Evolutionary conservation across 1,284 basidiomycete species (phyloP), one percentile per base, ranked within the genome.

Genomic region (Coniophora puteana): DNA sequence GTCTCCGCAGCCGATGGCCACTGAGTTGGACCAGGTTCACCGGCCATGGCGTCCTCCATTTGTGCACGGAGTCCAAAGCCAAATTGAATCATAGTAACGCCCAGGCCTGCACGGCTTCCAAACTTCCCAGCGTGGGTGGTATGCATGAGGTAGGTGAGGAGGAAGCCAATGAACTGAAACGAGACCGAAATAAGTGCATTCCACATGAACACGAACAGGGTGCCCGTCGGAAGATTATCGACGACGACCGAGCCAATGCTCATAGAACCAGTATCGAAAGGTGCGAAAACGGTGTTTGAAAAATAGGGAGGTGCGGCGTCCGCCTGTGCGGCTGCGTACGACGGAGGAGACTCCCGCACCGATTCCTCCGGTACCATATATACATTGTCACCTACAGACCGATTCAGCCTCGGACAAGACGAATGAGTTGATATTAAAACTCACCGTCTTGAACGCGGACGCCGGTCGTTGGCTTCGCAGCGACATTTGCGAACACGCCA

Each of bases 101-200:
- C 95, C 26, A 99, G 76, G 23, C 95, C 95, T 1, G 93, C 94
- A 33, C 94, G 84, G 29, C 92, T 93, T 36, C 95, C 95, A 51
- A 92, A 83, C 54, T 94, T 91, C 14, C 93, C 93, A 4, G 96
- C 92, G 60, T 99, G 96, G 1, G 94, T 95, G 4, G 89, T 92
- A 61, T 93, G 92, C 20, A 96, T 76, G 43, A 96, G 83, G 62
- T 93, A 96, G 7, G 93, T 95, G 62, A 96, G 80, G 46, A 94
- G 78, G 78, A 96, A 96, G 34, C 93, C 94, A 51, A 98, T 85
- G 57, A 98, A 97, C 67, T 97, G 93, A 83, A 99, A 99, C 26
- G 91, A 92, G 51, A 93, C 80, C 35, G 90, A 93, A 44, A 99
- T 86, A 45, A 98, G 80, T 61, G 95, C 73, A 59, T 93, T 93